Base-by-base conservation (phyloP, 306 rosid species). In the Cucurbita argyrosperma region DNA sequence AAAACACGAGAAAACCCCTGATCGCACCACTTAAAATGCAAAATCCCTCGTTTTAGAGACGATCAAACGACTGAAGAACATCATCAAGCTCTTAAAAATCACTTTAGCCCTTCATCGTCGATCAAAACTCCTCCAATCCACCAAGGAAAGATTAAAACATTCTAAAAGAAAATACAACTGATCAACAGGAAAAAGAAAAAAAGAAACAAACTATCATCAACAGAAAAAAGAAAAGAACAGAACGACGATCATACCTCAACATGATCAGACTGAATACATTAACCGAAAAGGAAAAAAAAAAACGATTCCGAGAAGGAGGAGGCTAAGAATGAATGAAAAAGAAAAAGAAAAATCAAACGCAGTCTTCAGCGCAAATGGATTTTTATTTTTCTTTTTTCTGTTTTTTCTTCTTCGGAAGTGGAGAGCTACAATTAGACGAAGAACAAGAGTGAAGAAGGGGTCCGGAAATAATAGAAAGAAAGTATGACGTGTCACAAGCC, bases 401-500 rank as follows among this genome's bases (percentile, higher is more conserved):
- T 8, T 9, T 21, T 10, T 23, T 4, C 40, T 26, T 9, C 7
- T 65, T 65, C 11, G 38, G 72, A 76, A 74, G 77, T 38, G 6
- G 58, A 52, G 77, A 71, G 72, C 40, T 46, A 13, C 53, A 52
- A 52, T 52, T 2, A 67, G 15, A 16, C 35, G 16, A 54, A 37
- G 15, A 57, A 61, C 12, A 68, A 63, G 76, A 77, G 54, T 46
- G 62, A 56, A 60, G 63, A 8, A 66, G 62, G 76, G 78, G 74
- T 80, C 35, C 53, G 19, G 59, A 8, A 49, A 38, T 4, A 68
- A 42, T 11, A n/a, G 10, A 54, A 4, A 37, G 8, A 76, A 74
- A 78, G 77, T 8, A 80, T 50, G 72, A 77, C 76, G 82, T 78
- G 84, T 83, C 75, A 47, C n/a, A 55, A n/a, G 0, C 90, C 86